Evolutionary conservation across 2,329 filamentous ascomycete genomes (phyloP), one percentile per base, ranked within the genome.

Genomic region (Meredithiella fracta): DNA sequence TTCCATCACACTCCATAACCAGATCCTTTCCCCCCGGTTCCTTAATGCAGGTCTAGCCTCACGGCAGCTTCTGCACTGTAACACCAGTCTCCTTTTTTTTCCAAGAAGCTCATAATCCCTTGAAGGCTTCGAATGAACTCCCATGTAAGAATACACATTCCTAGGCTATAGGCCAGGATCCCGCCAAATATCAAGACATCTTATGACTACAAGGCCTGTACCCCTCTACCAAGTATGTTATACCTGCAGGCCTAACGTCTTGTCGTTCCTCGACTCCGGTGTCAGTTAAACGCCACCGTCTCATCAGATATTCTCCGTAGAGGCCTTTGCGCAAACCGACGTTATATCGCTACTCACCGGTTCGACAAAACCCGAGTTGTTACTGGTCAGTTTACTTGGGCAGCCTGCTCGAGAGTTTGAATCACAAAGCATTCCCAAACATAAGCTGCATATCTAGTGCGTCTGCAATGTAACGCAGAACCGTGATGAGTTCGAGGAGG

Each of bases 31-130:
- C n/a, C n/a, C n/a, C n/a, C 44, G 44, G 44, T 5, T 49, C 11
- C 44, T 49, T 22, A 15, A 23, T 49, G 44, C 44, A 22, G 22
- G 22, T 49, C 44, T 49, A 49, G 44, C 17, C 44, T 25, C 44
- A 49, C 11, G 44, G 22, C 44, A 26, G 8, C n/a, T 49, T 47
- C 44, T 54, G 26, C 53, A 23, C 53, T 54, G 40, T 26, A 54
- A 47, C 38, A 20, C 40, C 44, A 49, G 44, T 49, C 53, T 54
- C 40, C 40, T 9, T 6, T 49, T 49, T 49, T 49, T 49, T n/a
- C 11, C n/a, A 4, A n/a, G 14, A 42, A 42, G 14, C 11, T 42
- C 14, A 42, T 42, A 15, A 42, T 42, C n/a, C 14, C 6, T 15
- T 42, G 38, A 42, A 15, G 38, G 38, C 38, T 15, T 42, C 38